Evolutionary conservation across 2,329 filamentous ascomycete species (phyloP).

Genomic region (Cladosporium sp.): DNA sequence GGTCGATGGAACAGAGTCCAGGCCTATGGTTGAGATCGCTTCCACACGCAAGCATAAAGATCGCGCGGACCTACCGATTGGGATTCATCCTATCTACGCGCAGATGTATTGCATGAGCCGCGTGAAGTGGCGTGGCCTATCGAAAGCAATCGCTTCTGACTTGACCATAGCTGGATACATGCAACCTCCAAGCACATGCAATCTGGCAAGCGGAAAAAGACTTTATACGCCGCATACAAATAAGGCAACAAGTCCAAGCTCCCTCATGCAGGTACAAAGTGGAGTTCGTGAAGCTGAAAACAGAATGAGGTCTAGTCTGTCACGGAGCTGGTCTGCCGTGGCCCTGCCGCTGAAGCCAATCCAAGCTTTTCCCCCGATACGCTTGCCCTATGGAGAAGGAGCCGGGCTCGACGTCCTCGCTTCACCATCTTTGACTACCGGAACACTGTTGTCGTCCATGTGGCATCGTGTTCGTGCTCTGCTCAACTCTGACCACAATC

Average conservation of each 20-base stretch:
- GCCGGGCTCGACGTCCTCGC: background rate
- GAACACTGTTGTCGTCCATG: background rate
- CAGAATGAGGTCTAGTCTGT: background rate
- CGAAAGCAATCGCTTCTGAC: background rate
- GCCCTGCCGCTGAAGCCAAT: conserved; percentile 5
- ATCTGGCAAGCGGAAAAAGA: background rate
- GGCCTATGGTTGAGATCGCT: background rate
- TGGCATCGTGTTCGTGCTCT: background rate
- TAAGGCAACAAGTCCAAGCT: background rate
- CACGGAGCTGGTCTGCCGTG: conserved; percentile 4
- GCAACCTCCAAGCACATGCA: background rate
- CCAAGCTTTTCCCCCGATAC: background rate
- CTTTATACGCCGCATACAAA: background rate
- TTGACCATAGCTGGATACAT: background rate
- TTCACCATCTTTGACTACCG: background rate
- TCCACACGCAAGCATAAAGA: background rate
- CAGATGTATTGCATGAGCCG: background rate
- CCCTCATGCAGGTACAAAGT: background rate
- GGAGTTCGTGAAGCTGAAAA: background rate
- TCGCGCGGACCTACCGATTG: background rate
- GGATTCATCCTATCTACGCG: background rate
- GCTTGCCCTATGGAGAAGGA: conserved; percentile 9
- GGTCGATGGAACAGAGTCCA: background rate
- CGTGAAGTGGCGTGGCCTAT: background rate
- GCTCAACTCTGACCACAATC: no score